These are phyloP conservation scores for Epichloe bromicola DNA, from an alignment of 2,329 filamentous ascomycete genomes.

Conservation along the genomic window DNA sequence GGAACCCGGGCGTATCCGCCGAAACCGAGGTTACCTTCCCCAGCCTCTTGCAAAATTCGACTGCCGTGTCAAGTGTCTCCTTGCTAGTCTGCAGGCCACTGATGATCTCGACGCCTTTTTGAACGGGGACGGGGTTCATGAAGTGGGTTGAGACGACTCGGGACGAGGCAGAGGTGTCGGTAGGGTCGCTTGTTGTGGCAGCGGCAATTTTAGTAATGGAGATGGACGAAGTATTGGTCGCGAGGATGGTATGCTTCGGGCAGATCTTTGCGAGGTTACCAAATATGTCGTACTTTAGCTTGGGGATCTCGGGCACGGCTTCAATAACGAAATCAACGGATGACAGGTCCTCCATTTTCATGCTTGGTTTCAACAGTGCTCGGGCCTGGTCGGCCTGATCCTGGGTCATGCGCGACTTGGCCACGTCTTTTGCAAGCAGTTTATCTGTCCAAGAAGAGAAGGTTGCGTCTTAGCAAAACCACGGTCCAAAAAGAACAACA, in stretches of 20 bases:
- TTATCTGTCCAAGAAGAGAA: slow-evolving; percentile 50
- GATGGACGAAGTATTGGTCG: slow-evolving; percentile 98
- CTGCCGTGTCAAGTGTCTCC: slow-evolving; percentile 66
- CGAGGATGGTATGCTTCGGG: slow-evolving; percentile 74
- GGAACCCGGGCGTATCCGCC: slow-evolving; percentile 82
- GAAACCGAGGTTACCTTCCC: slow-evolving; percentile 84
- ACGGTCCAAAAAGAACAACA: background rate
- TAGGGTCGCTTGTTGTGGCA: slow-evolving; percentile 65
- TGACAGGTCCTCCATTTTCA: slow-evolving; percentile 62
- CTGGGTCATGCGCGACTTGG: slow-evolving; percentile 74
- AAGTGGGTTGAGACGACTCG: slow-evolving; percentile 94
- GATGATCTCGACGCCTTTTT: slow-evolving; percentile 97
- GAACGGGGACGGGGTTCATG: slow-evolving; percentile 96
- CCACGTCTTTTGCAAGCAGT: slow-evolving; percentile 82
- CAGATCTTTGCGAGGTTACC: slow-evolving; percentile 67
- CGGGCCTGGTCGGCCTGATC: slow-evolving; percentile 65
- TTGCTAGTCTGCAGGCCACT: slow-evolving; percentile 81
- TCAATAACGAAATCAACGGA: slow-evolving; percentile 96
- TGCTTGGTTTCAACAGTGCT: slow-evolving; percentile 54
- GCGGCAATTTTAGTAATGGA: slow-evolving; percentile 94
- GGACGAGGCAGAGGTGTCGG: slow-evolving; percentile 65
- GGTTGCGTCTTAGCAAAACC: background rate
- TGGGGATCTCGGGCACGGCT: slow-evolving; percentile 83
- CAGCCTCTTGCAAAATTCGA: slow-evolving; percentile 82
- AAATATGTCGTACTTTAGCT: slow-evolving; percentile 84